phyloP scores from a whole-genome alignment of 805 yeast species.

The Candida ficus region DNA sequence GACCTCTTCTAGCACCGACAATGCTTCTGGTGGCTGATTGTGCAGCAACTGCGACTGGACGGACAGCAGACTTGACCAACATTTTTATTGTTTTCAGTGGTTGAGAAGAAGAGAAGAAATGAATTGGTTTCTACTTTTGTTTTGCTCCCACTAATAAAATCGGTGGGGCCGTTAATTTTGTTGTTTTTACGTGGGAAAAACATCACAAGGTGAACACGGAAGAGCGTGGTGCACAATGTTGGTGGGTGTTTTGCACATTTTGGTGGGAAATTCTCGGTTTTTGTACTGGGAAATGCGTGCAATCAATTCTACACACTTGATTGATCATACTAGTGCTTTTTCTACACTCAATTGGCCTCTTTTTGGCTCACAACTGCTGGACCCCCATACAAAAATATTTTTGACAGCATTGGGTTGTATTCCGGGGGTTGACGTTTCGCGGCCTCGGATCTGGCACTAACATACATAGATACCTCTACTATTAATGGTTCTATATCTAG shows the following conservation, averaged over 20 bases:
- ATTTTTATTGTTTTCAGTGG: neutral
- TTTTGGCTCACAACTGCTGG: too few species aligned
- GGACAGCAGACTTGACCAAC: conserved; percentile 15
- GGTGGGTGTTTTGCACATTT: neutral
- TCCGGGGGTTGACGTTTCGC: too few species aligned
- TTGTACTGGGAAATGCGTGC: too few species aligned
- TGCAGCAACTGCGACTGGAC: conserved; percentile 11
- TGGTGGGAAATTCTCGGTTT: neutral
- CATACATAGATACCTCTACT: too few species aligned
- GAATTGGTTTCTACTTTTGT: neutral
- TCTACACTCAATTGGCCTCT: too few species aligned
- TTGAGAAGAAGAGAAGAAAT: neutral
- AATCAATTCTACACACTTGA: too few species aligned
- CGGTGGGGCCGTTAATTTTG: neutral
- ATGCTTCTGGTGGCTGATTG: conserved; percentile 7
- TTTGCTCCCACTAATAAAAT: neutral
- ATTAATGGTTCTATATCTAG: neutral
- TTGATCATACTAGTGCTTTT: too few species aligned
- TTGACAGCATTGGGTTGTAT: too few species aligned
- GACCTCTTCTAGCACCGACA: conserved; percentile 18
- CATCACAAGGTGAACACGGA: conserved; percentile 8
- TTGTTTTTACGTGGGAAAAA: conserved; percentile 2
- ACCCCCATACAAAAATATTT: too few species aligned
- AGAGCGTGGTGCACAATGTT: too few species aligned
- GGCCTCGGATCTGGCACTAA: too few species aligned